Evolutionary conservation across 805 yeast genomes (phyloP).

Genomic region (Citeromyces nyonsensis): DNA sequence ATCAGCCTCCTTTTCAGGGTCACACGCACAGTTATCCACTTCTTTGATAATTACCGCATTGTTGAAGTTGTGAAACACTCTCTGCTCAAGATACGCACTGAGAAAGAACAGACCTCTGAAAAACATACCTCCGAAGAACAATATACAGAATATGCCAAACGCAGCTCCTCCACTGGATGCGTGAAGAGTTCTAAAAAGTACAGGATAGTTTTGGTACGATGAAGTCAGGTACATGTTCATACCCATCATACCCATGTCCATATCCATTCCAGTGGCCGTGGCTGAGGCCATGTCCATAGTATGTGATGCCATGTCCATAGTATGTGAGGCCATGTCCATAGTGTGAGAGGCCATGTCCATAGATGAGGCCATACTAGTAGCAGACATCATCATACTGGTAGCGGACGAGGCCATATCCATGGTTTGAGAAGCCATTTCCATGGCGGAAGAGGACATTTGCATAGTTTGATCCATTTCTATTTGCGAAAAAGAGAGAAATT

Average conservation of each 20-base stretch:
- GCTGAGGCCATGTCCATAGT: slow-evolving; percentile 2
- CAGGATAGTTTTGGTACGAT: slow-evolving; percentile 37
- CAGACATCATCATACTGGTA: too few relatives aligned
- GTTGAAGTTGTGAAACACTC: slow-evolving; percentile 33
- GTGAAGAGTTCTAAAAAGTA: slow-evolving; percentile 34
- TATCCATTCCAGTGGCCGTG: slow-evolving; percentile 3
- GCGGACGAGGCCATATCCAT: too few relatives aligned
- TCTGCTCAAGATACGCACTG: slow-evolving; percentile 51
- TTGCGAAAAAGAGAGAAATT: too few relatives aligned
- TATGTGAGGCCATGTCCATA: slow-evolving; percentile 2
- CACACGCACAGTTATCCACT: slow-evolving; percentile 18
- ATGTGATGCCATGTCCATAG: too few relatives aligned
- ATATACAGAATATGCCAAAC: slow-evolving; percentile 54
- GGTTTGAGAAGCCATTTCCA: too few relatives aligned
- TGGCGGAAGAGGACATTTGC: too few relatives aligned
- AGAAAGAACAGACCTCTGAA: slow-evolving; percentile 45
- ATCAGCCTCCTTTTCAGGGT: slow-evolving; percentile 5
- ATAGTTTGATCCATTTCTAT: too few relatives aligned
- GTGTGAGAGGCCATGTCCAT: too few relatives aligned
- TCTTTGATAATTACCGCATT: slow-evolving; percentile 13
- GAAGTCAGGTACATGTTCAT: slow-evolving; percentile 51
- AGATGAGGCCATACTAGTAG: too few relatives aligned
- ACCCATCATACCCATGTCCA: slow-evolving; percentile 13
- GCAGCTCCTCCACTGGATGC: slow-evolving; percentile 47
- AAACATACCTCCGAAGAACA: slow-evolving; percentile 42